phyloP scores from a whole-genome alignment of 2,329 filamentous ascomycete genomes.

The Cercospora brassicicola region DNA sequence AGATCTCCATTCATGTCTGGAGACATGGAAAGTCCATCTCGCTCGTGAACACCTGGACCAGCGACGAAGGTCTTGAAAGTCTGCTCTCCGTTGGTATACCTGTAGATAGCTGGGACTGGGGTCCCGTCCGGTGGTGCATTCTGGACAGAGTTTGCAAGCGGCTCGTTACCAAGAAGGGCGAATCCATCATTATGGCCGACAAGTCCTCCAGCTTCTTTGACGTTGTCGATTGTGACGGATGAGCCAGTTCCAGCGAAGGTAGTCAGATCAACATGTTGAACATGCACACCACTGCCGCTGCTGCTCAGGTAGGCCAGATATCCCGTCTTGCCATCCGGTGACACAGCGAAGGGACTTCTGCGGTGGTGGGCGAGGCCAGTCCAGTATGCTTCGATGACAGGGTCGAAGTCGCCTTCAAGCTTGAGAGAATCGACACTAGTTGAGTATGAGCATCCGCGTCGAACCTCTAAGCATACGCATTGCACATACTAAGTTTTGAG shows the following conservation, averaged over 20 bases:
- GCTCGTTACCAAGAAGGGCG: slow-evolving; percentile 61
- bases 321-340: slow-evolving; percentile 59
- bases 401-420: slow-evolving; percentile 56
- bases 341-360: slow-evolving; percentile 63
- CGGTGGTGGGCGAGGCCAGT: slow-evolving; percentile 62
- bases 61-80: slow-evolving; percentile 61
- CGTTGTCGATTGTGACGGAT: slow-evolving; percentile 54
- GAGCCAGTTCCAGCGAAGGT: slow-evolving; percentile 58
- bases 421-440: slow-evolving; percentile 44
- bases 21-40: slow-evolving; percentile 51
- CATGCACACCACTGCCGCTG: slow-evolving; percentile 56
- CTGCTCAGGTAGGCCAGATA: slow-evolving; percentile 62
- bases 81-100: slow-evolving; percentile 57
- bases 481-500: slow-evolving; percentile 40
- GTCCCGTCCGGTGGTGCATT: slow-evolving; percentile 51
- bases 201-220: slow-evolving; percentile 61
- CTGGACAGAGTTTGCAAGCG: slow-evolving; percentile 52
- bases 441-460: neutral
- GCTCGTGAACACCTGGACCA: slow-evolving; percentile 54
- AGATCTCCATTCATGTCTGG: slow-evolving; percentile 65
- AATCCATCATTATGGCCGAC: slow-evolving; percentile 65
- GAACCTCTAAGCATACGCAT: neutral
- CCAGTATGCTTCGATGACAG: slow-evolving; percentile 62
- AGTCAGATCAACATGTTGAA: slow-evolving; percentile 57
- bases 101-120: slow-evolving; percentile 60